These are phyloP conservation scores for Ogataea wickerhamii DNA, from an alignment of 805 yeast species.

Conservation along the genomic window DNA sequence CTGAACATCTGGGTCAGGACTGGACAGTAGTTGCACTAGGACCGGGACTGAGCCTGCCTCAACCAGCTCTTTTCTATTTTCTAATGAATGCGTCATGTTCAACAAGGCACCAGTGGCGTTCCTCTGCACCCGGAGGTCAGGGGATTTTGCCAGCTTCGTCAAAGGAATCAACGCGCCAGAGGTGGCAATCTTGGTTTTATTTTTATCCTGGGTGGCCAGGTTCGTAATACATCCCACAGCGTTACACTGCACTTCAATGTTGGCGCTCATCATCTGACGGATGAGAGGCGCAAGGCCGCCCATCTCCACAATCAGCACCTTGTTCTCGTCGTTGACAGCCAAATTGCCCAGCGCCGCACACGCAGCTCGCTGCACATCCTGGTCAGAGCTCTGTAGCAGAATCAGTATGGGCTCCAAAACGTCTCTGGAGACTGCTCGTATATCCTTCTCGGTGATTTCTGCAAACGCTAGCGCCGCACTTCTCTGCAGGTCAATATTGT, in stretches of 20 bases:
- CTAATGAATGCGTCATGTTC: slow-evolving; percentile 97
- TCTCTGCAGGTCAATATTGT: slow-evolving; percentile 90
- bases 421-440: slow-evolving; percentile 82
- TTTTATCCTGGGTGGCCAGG: slow-evolving; percentile 96
- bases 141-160: slow-evolving; percentile 89
- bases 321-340: slow-evolving; percentile 95
- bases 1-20: slow-evolving; percentile 93
- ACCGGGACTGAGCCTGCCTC: slow-evolving; percentile 99
- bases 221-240: slow-evolving; percentile 99
- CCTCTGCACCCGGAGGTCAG: slow-evolving; percentile 94
- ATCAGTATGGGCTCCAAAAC: slow-evolving; percentile 92
- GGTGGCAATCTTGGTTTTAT: slow-evolving; percentile 92
- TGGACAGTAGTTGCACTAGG: slow-evolving; percentile 77
- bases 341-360: slow-evolving; percentile 98
- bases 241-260: slow-evolving; percentile 97
- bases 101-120: slow-evolving; percentile 97
- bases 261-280: slow-evolving; percentile 95
- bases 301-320: slow-evolving; percentile 91
- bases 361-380: slow-evolving; percentile 97
- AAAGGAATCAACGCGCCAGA: slow-evolving; percentile 94
- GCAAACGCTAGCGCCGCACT: slow-evolving; percentile 98
- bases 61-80: slow-evolving; percentile 92
- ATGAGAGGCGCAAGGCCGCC: slow-evolving; percentile 96
- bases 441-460: slow-evolving; percentile 95
- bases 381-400: slow-evolving; percentile 78